These are phyloP conservation scores for Aegilops speltoides DNA, from an alignment of 176 grass and related monocot species.

Conservation along the genomic window DNA sequence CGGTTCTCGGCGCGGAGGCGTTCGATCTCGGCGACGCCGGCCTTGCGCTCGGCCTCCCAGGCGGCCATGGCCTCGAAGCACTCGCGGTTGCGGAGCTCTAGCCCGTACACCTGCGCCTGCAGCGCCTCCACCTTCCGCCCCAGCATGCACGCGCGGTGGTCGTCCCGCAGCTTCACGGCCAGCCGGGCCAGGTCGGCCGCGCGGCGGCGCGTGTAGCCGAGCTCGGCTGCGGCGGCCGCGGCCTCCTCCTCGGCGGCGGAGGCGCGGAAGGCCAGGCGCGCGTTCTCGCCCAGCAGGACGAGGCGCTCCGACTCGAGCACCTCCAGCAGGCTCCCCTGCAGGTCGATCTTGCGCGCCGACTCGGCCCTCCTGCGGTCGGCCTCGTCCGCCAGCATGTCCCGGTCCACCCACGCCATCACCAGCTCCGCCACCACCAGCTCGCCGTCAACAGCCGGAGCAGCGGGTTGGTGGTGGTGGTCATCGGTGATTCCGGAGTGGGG, in stretches of 20 bases:
- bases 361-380: slow-evolving; percentile 39
- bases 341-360: slow-evolving; percentile 65
- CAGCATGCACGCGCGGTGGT: slow-evolving; percentile 74
- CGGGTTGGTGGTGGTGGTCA: not conserved
- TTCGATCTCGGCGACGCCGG: slow-evolving; percentile 38
- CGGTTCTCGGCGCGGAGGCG: slow-evolving; percentile 59
- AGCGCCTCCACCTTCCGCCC: slow-evolving; percentile 77
- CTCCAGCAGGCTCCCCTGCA: slow-evolving; percentile 90
- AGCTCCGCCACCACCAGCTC: slow-evolving; percentile 62
- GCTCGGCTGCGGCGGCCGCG: slow-evolving; percentile 43
- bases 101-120: slow-evolving; percentile 71
- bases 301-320: slow-evolving; percentile 92
- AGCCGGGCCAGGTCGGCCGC: slow-evolving; percentile 67
- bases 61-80: slow-evolving; percentile 60
- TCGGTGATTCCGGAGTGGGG: not conserved
- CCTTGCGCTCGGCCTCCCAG: slow-evolving; percentile 49
- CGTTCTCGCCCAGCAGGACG: slow-evolving; percentile 92
- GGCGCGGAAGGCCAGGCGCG: slow-evolving; percentile 60
- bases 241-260: slow-evolving; percentile 59
- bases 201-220: slow-evolving; percentile 72
- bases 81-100: slow-evolving; percentile 84
- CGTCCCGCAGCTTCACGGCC: slow-evolving; percentile 83
- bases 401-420: slow-evolving; percentile 52
- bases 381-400: slow-evolving; percentile 60
- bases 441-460: not conserved